Base-by-base conservation (phyloP, 352 stramenopile species). In the Phytophthora litchii region DNA sequence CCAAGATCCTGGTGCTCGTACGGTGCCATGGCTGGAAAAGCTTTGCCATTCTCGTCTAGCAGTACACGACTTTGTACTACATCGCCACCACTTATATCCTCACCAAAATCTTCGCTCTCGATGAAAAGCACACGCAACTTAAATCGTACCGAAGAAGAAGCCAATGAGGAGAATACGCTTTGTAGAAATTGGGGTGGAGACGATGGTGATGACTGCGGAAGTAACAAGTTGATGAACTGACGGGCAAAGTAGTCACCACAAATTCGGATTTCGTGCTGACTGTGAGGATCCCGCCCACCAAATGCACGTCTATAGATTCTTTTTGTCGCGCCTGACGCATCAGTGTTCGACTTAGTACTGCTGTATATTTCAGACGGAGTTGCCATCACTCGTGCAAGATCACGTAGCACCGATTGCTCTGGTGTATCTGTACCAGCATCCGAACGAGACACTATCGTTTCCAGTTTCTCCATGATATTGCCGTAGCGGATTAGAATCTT, bases 1-100 rank as follows among this genome's bases (percentile, higher is more conserved):
- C 81, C 83, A 53, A 90, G 78, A 49, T 93, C 79, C 65, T 91
- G 83, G 38, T 93, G 83, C 4, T 79, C 62, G 37, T 91, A 91
- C 21, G 47, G 67, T 0, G 74, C 77, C 36, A 84, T 83, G 7
- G 50, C 21, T 40, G 57, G 50, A 45, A 64, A 57, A 7, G 54
- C 21, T 27, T 50, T 56, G 6, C 53, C 71, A 19, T 60, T 21
- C 13, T 73, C 62, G 14, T 71, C 65, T 27, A 68, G 36, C 42
- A 66, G 17, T 34, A 53, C 47, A 37, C 43, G 58, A 44, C 58
- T 60, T 40, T 54, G 41, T 7, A 32, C 11, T 11, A 35, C 40
- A 29, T 51, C 44, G 21, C 36, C 16, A 14, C 27, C 19, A 0
- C 52, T 55, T 16, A 55, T 21, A 13, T 67, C 64, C 9, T 71